Percentiles rank a stretch among this genome's conserved stretches.
These are phyloP conservation scores for Volvox reticuliferus DNA, from an alignment of 139 green algal species.

Conservation along the genomic window DNA sequence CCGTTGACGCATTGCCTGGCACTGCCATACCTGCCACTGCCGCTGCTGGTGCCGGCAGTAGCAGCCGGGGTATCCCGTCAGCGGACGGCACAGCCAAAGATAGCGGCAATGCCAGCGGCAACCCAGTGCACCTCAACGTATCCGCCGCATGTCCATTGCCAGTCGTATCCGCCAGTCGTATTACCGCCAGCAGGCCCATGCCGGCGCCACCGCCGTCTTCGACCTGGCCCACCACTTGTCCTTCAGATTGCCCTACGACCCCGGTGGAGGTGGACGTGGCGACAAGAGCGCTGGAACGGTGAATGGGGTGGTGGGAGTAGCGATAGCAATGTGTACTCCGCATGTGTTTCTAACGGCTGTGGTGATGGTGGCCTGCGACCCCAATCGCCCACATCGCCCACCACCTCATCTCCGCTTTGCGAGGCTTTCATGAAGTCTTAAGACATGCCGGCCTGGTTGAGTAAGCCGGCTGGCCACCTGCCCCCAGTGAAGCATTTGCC, in stretches of 20 bases:
- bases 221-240: slow-evolving; percentile 53
- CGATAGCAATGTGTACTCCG: no score
- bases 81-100: background rate
- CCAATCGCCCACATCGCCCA: no score
- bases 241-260: slow-evolving; percentile 46
- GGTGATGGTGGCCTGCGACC: no score
- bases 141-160: no score
- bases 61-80: background rate
- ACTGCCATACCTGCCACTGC: background rate
- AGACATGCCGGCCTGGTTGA: no score
- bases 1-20: background rate
- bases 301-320: background rate
- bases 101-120: background rate
- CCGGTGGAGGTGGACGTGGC: background rate
- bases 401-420: no score
- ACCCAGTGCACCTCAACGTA: background rate
- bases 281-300: background rate
- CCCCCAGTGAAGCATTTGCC: no score
- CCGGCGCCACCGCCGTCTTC: background rate
- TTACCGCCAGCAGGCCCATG: background rate
- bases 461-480: no score
- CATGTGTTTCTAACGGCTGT: background rate
- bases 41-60: background rate
- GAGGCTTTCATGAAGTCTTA: no score
- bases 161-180: background rate